Conservation (phyloP, 306 rosid genomes). For the Castanospermum australe region DNA sequence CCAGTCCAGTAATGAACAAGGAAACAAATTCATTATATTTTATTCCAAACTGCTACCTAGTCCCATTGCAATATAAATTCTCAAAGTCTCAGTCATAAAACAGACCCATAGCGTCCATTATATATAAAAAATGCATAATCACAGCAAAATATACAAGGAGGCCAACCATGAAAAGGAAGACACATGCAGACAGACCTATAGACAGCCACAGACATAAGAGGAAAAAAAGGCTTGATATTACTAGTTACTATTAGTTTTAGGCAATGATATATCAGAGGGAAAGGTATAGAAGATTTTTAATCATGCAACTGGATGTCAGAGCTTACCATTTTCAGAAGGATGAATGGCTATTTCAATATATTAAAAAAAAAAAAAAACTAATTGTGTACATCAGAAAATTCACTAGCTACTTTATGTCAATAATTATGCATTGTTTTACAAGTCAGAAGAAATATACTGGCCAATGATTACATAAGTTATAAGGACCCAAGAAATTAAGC, state of each 20-base stretch:
- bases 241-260: not conserved
- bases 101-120: not conserved
- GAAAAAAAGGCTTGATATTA: not conserved
- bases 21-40: not conserved
- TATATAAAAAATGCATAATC: not conserved
- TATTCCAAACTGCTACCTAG: not conserved
- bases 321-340: not conserved
- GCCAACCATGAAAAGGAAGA: slow-evolving; percentile 12
- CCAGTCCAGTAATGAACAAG: not conserved
- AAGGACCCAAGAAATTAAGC: not conserved
- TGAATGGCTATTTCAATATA: not conserved
- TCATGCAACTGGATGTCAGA: not conserved
- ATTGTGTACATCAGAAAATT: not conserved
- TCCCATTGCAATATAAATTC: not conserved
- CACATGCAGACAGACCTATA: not conserved
- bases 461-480: not conserved
- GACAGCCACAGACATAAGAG: not conserved
- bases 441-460: not conserved
- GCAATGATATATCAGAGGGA: not conserved
- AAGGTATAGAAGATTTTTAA: not conserved
- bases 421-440: not conserved
- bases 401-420: not conserved
- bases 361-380: not conserved
- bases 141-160: not conserved
- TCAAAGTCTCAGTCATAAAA: not conserved